Evolutionary conservation across 331 rosid genomes (phyloP), one percentile per base, ranked within the genome.

Genomic region (Acacia concinna): DNA sequence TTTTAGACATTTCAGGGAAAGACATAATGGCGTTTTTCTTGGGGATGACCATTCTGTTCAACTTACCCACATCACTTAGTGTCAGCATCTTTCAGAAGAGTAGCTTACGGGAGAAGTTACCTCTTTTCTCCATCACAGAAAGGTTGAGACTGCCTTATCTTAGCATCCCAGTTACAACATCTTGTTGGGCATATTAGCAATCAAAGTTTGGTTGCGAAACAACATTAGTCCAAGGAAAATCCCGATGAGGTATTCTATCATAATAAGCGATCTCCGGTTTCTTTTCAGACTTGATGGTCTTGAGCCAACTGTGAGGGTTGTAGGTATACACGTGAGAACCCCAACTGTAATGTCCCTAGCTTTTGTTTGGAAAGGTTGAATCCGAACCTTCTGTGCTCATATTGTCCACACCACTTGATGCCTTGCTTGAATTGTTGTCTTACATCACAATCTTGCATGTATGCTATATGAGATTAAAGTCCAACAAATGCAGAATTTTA

Each of bases 11-110:
- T 2, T 46, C 44, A 1, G 60, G 23, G 9, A 46, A 71, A 25
- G 6, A 47, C 3, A 20, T 2, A 1, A 27, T 2, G 41, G 63
- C 76, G 18, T 71, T 0, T 77, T 83, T 88, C 73, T 86, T 90
- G 0, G 87, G 92, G 56, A 90, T 83, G 20, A 90, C 89, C 38
- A 86, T 84, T 35, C 92, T n/a, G n/a, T n/a, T n/a, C n/a, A n/a
- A n/a, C n/a, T n/a, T n/a, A n/a, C n/a, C n/a, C n/a, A n/a, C n/a
- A n/a, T n/a, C n/a, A n/a, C n/a, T n/a, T n/a, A n/a, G n/a, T 86
- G 43, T 88, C 85, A 9, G 46, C 41, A 83, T 85, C 86, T 88
- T 88, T 54, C 83, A 85, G 59, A 88, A 90, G 12, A 90, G 87
- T 69, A 81, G 84, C 51, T 79, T 72, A 4, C 77, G 43, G 18